Conservation (phyloP, 106 monocot genomes). For the Cymbidium sinense region DNA sequence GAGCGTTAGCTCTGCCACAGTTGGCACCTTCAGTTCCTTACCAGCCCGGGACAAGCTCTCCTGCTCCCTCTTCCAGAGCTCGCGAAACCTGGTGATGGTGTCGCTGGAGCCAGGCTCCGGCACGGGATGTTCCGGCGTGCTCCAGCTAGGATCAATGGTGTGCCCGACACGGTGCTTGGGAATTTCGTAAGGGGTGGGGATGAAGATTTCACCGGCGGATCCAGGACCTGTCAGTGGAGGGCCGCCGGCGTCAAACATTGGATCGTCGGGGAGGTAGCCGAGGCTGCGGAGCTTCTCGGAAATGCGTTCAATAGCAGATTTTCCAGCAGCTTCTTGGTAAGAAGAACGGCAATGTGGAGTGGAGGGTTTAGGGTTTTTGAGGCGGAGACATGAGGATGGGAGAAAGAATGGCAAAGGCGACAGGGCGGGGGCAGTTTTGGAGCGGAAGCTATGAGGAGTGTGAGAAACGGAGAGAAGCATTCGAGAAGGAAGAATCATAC, state of each 20-base stretch:
- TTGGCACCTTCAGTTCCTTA: slow-evolving; percentile 22
- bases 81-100: slow-evolving; percentile 31
- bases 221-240: slow-evolving; percentile 1
- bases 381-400: slow-evolving; percentile 3
- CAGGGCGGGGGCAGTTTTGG: not conserved
- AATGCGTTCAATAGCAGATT: slow-evolving; percentile 73
- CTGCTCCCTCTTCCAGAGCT: slow-evolving; percentile 36
- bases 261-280: slow-evolving; percentile 48
- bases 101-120: slow-evolving; percentile 59
- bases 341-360: not conserved
- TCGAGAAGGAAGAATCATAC: not conserved
- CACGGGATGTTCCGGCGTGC: slow-evolving; percentile 61
- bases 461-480: slow-evolving; percentile 15
- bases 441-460: slow-evolving; percentile 8
- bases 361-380: slow-evolving; percentile 9
- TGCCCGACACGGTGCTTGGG: slow-evolving; percentile 60
- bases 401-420: not conserved
- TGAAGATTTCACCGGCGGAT: slow-evolving; percentile 80
- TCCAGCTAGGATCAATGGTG: slow-evolving; percentile 89
- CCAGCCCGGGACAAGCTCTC: not conserved
- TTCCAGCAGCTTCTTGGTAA: slow-evolving; percentile 22
- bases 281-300: slow-evolving; percentile 94
- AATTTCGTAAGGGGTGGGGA: slow-evolving; percentile 61
- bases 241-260: not conserved
- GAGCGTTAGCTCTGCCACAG: slow-evolving; percentile 60